These are phyloP conservation scores for Candida michaelii DNA, from an alignment of 805 yeast species.

Conservation along the genomic window DNA sequence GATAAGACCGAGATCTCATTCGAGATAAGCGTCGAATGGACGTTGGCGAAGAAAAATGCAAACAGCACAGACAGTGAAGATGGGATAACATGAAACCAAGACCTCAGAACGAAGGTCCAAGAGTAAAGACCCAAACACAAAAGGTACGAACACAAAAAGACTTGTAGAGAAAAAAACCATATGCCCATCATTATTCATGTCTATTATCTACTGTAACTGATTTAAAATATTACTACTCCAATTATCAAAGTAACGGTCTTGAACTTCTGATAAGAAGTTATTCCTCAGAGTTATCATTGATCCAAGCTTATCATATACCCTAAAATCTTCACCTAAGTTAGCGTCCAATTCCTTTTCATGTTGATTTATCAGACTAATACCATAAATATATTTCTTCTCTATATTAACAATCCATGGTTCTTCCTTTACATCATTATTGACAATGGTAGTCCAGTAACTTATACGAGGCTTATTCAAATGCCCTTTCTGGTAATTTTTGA, in stretches of 20 bases:
- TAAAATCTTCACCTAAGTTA: constrained; percentile 34
- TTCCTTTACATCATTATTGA: constrained; percentile 52
- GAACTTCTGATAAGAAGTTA: constrained; percentile 29
- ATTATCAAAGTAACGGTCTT: constrained; percentile 29
- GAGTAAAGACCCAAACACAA: too few relatives aligned
- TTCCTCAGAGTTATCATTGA: constrained; percentile 34
- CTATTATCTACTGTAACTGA: too few relatives aligned
- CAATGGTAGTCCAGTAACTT: constrained; percentile 51
- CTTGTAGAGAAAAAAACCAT: too few relatives aligned
- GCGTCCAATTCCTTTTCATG: constrained; percentile 27
- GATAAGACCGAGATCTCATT: constrained; percentile 1
- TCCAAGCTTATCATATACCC: constrained; percentile 30
- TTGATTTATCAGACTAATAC: constrained; percentile 14
- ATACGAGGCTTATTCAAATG: constrained; percentile 50
- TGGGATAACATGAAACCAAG: too few relatives aligned
- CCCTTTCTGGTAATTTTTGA: constrained; percentile 56
- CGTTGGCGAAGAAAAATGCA: background rate
- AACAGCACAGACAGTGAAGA: background rate
- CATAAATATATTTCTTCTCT: constrained; percentile 43
- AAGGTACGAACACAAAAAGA: background rate
- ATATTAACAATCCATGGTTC: constrained; percentile 64
- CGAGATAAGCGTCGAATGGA: background rate
- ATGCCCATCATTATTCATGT: too few relatives aligned
- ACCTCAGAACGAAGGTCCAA: too few relatives aligned
- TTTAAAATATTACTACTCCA: constrained; percentile 11